Evolutionary conservation across 225 moss, liverwort and hornwort species (phyloP).

Genomic region (Bryoerythrophyllum caledonicum): DNA sequence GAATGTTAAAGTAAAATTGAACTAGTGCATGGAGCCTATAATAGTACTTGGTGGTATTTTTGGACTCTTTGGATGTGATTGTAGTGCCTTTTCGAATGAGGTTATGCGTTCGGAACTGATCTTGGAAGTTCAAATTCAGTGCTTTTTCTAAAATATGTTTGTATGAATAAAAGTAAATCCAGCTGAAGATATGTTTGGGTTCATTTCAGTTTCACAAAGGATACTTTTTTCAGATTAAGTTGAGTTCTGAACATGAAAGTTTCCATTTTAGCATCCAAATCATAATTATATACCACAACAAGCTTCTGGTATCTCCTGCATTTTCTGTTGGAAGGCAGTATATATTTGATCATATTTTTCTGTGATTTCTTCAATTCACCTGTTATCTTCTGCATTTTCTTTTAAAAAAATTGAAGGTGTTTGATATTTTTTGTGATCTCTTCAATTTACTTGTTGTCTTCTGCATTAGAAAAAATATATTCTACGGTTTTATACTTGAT

Average conservation of each 20-base stretch:
- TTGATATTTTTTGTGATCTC: too few species aligned
- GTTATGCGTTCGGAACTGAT: not conserved
- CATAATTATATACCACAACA: not conserved
- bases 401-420: too few species aligned
- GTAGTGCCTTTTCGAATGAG: not conserved
- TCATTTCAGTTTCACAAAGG: too few species aligned
- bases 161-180: not conserved
- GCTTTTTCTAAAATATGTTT: not conserved
- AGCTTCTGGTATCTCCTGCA: not conserved
- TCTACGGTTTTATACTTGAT: too few species aligned
- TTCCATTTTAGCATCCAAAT: not conserved
- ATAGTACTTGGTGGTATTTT: not conserved
- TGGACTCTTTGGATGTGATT: not conserved
- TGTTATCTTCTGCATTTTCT: too few species aligned
- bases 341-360: too few species aligned
- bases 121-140: not conserved
- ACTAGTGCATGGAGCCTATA: not conserved
- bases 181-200: not conserved
- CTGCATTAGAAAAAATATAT: not conserved
- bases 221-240: fast-evolving
- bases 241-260: not conserved
- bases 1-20: not conserved
- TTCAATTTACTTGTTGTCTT: not conserved
- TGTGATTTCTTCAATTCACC: too few species aligned
- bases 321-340: too few species aligned